These are phyloP conservation scores for Golovinomyces cichoracearum DNA, from an alignment of 2,329 filamentous ascomycete species.

Conservation along the genomic window DNA sequence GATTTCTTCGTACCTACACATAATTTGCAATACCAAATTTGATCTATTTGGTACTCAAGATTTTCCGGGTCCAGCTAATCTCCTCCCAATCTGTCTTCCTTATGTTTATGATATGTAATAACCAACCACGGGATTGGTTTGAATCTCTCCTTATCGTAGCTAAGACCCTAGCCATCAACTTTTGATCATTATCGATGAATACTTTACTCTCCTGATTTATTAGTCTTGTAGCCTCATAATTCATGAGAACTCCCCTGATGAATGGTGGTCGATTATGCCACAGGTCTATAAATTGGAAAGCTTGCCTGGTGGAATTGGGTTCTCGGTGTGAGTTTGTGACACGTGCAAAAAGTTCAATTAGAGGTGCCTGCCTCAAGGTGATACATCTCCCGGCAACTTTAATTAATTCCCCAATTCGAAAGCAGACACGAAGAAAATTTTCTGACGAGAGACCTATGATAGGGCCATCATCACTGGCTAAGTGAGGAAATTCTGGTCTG, in stretches of 20 bases:
- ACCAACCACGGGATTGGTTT: constrained; percentile 16
- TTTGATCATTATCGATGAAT: constrained; percentile 16
- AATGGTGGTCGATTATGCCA: constrained; percentile 32
- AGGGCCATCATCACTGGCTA: constrained; percentile 25
- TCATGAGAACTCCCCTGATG: constrained; percentile 20
- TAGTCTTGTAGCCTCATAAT: constrained; percentile 21
- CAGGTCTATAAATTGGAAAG: constrained; percentile 37
- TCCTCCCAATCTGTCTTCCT: constrained; percentile 28
- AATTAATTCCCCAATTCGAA: constrained; percentile 34
- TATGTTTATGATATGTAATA: constrained; percentile 22
- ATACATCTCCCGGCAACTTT: constrained; percentile 21
- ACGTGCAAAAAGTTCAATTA: constrained; percentile 39
- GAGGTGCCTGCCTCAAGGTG: constrained; percentile 22
- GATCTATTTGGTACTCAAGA: constrained; percentile 13
- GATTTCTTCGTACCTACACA: too few relatives aligned
- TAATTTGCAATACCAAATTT: too few relatives aligned
- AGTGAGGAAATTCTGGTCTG: constrained; percentile 24
- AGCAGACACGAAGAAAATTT: constrained; percentile 30
- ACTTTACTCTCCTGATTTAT: constrained; percentile 21
- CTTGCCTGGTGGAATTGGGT: constrained; percentile 23
- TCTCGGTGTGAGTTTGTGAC: constrained; percentile 32
- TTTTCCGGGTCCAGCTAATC: constrained; percentile 23
- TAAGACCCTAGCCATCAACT: constrained; percentile 22
- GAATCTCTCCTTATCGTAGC: constrained; percentile 20
- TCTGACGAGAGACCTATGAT: constrained; percentile 25